Evolutionary conservation across 2,329 filamentous ascomycete genomes (phyloP), one percentile per base, ranked within the genome.

Genomic region (Pseudogymnoascus sp.): DNA sequence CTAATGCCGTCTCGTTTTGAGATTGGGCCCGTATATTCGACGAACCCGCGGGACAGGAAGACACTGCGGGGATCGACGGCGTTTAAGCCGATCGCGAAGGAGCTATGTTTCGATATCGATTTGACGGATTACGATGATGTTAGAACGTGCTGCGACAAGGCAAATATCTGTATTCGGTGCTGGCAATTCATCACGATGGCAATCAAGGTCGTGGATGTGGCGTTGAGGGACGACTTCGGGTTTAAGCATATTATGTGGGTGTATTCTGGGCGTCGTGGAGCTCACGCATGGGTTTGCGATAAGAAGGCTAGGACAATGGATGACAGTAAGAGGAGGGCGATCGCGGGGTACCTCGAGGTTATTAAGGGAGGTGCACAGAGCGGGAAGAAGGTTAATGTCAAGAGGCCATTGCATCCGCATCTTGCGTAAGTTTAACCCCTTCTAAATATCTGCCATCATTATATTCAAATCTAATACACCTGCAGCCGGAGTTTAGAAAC

Each of bases 181-280:
- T 99, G 94, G 94, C 82, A 89, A 60, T 99, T 97, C 75, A 95
- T 96, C 70, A 96, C 91, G 23, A 97, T 99, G 92, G 90, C 94
- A 6, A 93, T 99, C 74, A 94, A 95, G 73, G 91, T 97, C 14
- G 82, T 97, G 11, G 93, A 97, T 74, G 82, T 84, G 11, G 92
- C 92, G 0, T 76, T 99, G 69, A 83, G 92, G 61, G 91, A 97
- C 18, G 94, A 99, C 75, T 97, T 99, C 77, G 94, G 92, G 53
- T 99, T 97, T 77, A 87, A 90, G 73, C 93, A 99, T 76, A 93
- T 99, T 71, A 82, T 99, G 75, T 99, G 94, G 94, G 92, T 99
- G 5, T 99, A 99, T 76, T 99, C 94, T 0, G 94, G 94, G 69
- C 89, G 94, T 75, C 86, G 94, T 82, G 94, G 94, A 78, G 92